Percentiles rank a stretch among this genome's conserved stretches.
phyloP scores from a whole-genome alignment of 1,284 basidiomycete species.

The Heterobasidion occidentale region DNA sequence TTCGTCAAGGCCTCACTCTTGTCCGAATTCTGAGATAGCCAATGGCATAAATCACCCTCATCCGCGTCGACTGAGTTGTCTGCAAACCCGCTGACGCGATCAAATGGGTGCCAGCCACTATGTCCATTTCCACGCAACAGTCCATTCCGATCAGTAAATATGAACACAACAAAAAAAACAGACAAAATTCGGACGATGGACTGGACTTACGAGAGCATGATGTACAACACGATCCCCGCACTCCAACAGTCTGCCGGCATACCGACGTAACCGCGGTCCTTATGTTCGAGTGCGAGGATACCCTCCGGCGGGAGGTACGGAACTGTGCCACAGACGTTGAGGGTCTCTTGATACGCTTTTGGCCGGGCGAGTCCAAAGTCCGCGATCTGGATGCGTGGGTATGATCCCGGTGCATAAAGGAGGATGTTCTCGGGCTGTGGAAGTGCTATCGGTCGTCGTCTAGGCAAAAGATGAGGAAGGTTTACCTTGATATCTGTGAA shows the following conservation, averaged over 20 bases:
- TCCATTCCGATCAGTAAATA: neutral
- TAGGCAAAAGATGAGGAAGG: neutral
- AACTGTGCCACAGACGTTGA: conserved; percentile 77
- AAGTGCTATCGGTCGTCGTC: neutral
- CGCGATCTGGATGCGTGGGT: conserved; percentile 76
- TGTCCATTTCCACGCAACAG: neutral
- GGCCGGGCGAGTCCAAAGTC: conserved; percentile 84
- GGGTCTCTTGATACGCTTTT: conserved; percentile 68
- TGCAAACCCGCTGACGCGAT: conserved; percentile 11
- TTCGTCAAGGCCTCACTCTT: conserved; percentile 54
- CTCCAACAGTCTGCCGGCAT: conserved; percentile 85
- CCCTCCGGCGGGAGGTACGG: conserved; percentile 83
- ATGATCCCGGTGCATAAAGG: conserved; percentile 64
- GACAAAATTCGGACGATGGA: neutral
- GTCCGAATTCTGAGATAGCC: conserved; percentile 39
- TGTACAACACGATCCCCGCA: conserved; percentile 68
- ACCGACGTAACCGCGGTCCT: conserved; percentile 63
- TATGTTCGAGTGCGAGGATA: conserved; percentile 65
- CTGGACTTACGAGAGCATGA: conserved; percentile 65
- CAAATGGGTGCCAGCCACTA: conserved; percentile 36
- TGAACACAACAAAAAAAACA: conserved; percentile 2
- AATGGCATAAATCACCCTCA: conserved; percentile 14
- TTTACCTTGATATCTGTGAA: conserved; percentile 62
- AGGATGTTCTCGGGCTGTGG: conserved; percentile 80
- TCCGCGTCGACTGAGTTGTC: conserved; percentile 9